Evolutionary conservation across 2,329 filamentous ascomycete species (phyloP).

Genomic region (Colletotrichum sp.): DNA sequence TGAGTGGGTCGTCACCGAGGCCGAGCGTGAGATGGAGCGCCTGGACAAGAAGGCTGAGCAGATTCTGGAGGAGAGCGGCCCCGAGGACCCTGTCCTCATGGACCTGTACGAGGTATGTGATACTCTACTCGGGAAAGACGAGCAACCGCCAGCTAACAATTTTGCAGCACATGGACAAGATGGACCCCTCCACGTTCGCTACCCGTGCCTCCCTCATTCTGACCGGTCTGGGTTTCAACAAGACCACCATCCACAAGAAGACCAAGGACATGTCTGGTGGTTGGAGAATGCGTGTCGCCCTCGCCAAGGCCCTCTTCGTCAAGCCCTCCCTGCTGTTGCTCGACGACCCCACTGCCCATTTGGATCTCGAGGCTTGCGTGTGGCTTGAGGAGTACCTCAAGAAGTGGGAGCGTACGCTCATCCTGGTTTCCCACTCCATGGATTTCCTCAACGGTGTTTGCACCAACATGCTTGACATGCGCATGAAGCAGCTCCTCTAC

Average conservation of each 20-base stretch:
- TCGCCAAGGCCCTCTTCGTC: conserved; percentile 97
- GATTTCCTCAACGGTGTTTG: conserved; percentile 99
- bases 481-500: conserved; percentile 85
- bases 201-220: conserved; percentile 95
- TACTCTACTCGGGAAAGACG: background rate
- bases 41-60: conserved; percentile 89
- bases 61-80: conserved; percentile 89
- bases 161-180: conserved; percentile 91
- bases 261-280: conserved; percentile 99
- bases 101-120: conserved; percentile 90
- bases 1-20: conserved; percentile 96
- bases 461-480: conserved; percentile 99
- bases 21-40: conserved; percentile 88
- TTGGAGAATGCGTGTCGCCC: conserved; percentile 99
- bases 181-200: conserved; percentile 97
- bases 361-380: conserved; percentile 99
- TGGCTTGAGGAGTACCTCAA: conserved; percentile 99
- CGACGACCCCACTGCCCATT: conserved; percentile 97
- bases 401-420: conserved; percentile 98
- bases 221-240: conserved; percentile 99
- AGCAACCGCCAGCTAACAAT: background rate
- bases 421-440: conserved; percentile 96
- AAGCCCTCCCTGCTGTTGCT: conserved; percentile 95
- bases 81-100: conserved; percentile 87
- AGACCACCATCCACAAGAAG: conserved; percentile 96